A percentile compares a stretch with the other conserved stretches of the same genome.
Evolutionary conservation across 257 asterid genomes (phyloP).

Genomic region (Petunia axillaris): DNA sequence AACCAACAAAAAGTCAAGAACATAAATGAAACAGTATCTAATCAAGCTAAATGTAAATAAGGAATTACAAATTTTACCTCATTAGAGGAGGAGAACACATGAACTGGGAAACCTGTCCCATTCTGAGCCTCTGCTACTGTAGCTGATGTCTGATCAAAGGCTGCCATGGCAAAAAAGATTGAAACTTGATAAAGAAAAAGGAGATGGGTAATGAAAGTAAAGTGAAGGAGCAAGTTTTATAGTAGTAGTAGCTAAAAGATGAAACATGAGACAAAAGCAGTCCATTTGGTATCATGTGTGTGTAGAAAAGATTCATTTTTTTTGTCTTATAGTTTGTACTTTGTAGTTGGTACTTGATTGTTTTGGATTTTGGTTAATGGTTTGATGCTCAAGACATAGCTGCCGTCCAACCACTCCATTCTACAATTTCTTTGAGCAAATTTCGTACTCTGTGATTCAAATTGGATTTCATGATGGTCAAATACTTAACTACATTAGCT

Average conservation of each 20-base stretch:
- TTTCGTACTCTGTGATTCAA: background rate
- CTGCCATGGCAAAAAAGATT: slow-evolving; percentile 45
- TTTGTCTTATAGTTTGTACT: background rate
- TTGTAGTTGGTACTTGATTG: background rate
- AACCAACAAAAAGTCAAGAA: background rate
- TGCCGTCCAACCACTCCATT: slow-evolving; percentile 26
- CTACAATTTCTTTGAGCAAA: background rate
- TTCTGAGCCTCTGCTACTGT: slow-evolving; percentile 39
- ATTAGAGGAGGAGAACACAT: slow-evolving; percentile 68
- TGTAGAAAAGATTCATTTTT: background rate
- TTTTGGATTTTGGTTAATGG: background rate
- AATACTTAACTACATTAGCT: too few species aligned
- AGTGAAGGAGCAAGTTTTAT: background rate
- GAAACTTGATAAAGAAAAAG: slow-evolving; percentile 15
- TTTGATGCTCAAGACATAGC: slow-evolving; percentile 28
- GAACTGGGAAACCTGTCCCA: slow-evolving; percentile 54
- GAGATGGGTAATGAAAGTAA: slow-evolving; percentile 16
- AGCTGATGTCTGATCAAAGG: slow-evolving; percentile 40
- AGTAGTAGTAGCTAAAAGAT: slow-evolving; percentile 26
- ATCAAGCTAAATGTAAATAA: background rate
- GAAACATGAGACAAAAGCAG: slow-evolving; percentile 23
- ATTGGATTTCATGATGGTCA: background rate
- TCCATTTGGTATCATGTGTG: background rate
- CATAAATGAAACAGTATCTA: background rate
- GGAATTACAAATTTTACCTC: slow-evolving; percentile 48